Evolutionary conservation across 352 stramenopile genomes (phyloP), one percentile per base, ranked within the genome.

Genomic region (Globisporangium cystogenes): DNA sequence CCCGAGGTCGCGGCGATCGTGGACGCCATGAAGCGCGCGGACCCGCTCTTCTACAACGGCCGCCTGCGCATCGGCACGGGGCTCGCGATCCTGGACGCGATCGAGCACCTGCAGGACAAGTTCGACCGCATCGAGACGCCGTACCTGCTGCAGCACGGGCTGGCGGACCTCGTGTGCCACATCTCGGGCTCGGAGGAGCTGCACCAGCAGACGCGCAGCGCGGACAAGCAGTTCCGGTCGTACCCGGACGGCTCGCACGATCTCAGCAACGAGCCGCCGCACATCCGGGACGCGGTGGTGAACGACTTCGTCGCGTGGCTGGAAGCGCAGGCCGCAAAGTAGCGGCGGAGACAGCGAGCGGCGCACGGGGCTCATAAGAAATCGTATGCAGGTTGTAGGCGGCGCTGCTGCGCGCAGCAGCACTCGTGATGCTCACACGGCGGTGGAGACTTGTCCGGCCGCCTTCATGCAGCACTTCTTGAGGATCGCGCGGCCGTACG

Each of bases 61-160:
- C 69, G 76, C 15, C 68, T 93, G 60, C 77, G 79, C 37, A 72
- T 93, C 48, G 82, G 82, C 54, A 90, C 79, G 21, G 82, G 77
- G 0, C 57, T 88, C 39, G 79, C 79, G n/a, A 64, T 93, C 29
- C 57, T 90, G 39, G 68, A 90, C 55, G 74, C 74, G 6, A 74
- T 89, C 45, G 57, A 60, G 42, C 66, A 51, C 42, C 68, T 93
- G 29, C 75, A 83, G 21, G 65, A 74, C 57, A 74, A 85, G 55
- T 55, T 82, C 24, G 62, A 81, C 23, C 52, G 67, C 21, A 86
- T 90, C 44, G 74, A 86, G 46, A 76, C 69, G 55, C 75, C 82
- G n/a, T 90, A 89, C 55, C 55, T 89, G 55, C 76, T 93, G 33
- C 76, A 90, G 50, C 82, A 93, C 44, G 82, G 82, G 24, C 72